These are phyloP conservation scores for Aspergillus conjunctus DNA, from an alignment of 495 filamentous ascomycete species.

Conservation along the genomic window DNA sequence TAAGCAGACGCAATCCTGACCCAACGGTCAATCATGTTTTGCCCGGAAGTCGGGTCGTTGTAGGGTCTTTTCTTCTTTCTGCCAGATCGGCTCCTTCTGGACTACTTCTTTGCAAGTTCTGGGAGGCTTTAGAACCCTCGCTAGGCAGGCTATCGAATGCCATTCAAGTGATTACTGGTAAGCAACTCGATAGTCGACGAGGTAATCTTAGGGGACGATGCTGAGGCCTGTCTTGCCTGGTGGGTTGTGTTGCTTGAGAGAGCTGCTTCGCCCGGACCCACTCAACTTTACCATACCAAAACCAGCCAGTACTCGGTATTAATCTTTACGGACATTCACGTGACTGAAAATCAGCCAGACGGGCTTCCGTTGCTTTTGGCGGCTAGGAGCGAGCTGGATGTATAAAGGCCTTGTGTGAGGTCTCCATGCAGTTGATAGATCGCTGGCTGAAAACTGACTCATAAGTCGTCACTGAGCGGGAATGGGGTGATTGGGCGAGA, in stretches of 20 bases:
- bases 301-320: not conserved
- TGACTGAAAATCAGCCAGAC: not conserved
- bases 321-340: not conserved
- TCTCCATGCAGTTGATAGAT: slow-evolving; percentile 1
- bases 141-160: no score
- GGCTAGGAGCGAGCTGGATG: not conserved
- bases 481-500: not conserved
- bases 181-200: no score
- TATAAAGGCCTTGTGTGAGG: not conserved
- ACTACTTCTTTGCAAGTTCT: not conserved
- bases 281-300: not conserved
- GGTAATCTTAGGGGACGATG: not conserved
- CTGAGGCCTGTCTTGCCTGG: not conserved
- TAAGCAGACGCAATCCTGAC: not conserved
- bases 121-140: not conserved
- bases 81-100: not conserved
- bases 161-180: no score
- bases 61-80: not conserved
- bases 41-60: not conserved
- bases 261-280: not conserved
- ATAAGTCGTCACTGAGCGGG: not conserved
- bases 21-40: not conserved
- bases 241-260: not conserved
- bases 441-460: not conserved
- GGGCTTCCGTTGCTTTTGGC: not conserved